Base-by-base conservation (phyloP, 116 monocot genomes). In the Thalassia testudinum region DNA sequence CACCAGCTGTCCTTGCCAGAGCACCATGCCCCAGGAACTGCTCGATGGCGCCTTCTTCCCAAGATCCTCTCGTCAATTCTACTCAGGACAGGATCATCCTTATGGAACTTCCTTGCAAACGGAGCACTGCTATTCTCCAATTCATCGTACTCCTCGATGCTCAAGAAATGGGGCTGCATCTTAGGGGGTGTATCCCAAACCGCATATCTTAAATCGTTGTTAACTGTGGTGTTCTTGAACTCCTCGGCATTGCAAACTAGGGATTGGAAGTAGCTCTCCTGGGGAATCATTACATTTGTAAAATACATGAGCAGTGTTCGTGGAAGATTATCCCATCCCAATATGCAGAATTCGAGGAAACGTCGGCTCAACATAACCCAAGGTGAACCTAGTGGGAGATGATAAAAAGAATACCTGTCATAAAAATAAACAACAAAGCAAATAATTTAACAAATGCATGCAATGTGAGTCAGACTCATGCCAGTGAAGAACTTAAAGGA, bases 401-500 rank as follows among this genome's bases (percentile, higher is more conserved):
- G 21, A 37, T 22, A 28, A 15, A 45, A 0, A 68, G 12, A 44
- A 12, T 2, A 30, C 37, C 24, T 8, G 17, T 15, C 27, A 47
- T 21, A 23, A 17, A 28, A 27, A 3, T 24, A 7, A 49, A 38
- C 12, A 19, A 43, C 11, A 24, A 7, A 15, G 40, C 23, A 54
- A 11, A 16, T 19, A 1, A 16, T 27, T 56, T 16, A 24, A 16
- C 0, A 43, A 37, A 34, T 26, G 47, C 4, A 60, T 29, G 26
- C 15, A 2, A 45, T n/a, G 45, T 16, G 4, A 5, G 19, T 37
- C 5, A 24, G 5, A 37, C 6, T 5, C 18, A 49, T 80, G 58
- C 97, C 97, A 70, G 97, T 89, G 58, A 89, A 97, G 65, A 85
- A 89, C 47, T 82, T 97, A 74, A 97, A 97, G 37, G 89, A 72